A percentile compares a stretch with the other conserved stretches of the same genome.
phyloP scores from a whole-genome alignment of 148 eudicot species.

The Linanthus parryae region DNA sequence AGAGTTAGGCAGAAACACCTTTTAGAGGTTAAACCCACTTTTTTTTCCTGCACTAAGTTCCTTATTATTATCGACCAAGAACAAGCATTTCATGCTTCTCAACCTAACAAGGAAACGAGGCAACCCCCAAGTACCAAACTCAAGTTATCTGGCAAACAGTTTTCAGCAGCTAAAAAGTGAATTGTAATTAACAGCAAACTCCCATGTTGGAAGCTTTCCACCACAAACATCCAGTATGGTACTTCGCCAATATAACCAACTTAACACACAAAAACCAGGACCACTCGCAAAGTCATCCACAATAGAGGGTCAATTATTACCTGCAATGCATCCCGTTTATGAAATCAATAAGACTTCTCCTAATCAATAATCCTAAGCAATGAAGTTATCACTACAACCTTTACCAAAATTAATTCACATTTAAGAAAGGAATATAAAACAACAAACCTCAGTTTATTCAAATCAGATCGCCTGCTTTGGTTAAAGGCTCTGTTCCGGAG shows the following conservation, averaged over 20 bases:
- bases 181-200: not conserved
- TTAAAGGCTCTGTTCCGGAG: slow-evolving; percentile 44
- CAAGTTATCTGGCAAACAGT: slow-evolving; percentile 1
- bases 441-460: slow-evolving; percentile 61
- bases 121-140: slow-evolving; percentile 3
- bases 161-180: not conserved
- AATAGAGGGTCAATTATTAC: slow-evolving; percentile 48
- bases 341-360: too few relatives aligned
- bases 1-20: not conserved
- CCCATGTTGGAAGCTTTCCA: slow-evolving; percentile 6
- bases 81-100: too few relatives aligned
- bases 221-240: slow-evolving; percentile 1
- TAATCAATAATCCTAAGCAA: too few relatives aligned
- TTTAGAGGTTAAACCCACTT: slow-evolving; percentile 1
- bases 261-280: slow-evolving; percentile 9
- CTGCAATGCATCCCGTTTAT: slow-evolving; percentile 52
- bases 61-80: too few relatives aligned
- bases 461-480: slow-evolving; percentile 33
- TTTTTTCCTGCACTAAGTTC: not conserved
- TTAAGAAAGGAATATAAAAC: not conserved
- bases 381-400: not conserved
- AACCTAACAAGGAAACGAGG: slow-evolving; percentile 1
- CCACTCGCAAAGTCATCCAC: slow-evolving; percentile 26
- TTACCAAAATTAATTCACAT: not conserved
- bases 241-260: slow-evolving; percentile 1